Evolutionary conservation across 2,329 filamentous ascomycete genomes (phyloP), one percentile per base, ranked within the genome.

Genomic region (Aspergillus chevalieri): DNA sequence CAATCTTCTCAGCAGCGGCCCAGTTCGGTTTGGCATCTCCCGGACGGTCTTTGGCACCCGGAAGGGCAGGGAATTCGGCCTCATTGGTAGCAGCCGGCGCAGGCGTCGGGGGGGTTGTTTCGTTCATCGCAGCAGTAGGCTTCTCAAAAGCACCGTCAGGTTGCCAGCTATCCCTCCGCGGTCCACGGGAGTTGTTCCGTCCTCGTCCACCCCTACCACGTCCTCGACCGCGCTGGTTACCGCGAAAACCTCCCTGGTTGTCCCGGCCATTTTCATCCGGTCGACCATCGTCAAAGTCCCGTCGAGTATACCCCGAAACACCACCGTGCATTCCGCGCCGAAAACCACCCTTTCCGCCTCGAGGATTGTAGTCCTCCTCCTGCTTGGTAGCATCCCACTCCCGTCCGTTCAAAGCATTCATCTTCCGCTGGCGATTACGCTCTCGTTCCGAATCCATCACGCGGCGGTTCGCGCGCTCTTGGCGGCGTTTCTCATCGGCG

Each of bases 311-410:
- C 15, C 67, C 71, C 36, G 69, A 69, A 7, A 80, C 69, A 22
- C 74, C 78, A 7, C 78, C 78, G 55, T 79, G 70, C 54, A 77
- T 76, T 8, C 78, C 78, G 28, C 78, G 67, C 24, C 74, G 64
- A 52, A 72, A 75, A 21, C 73, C 70, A 17, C 74, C 68, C 8
- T 71, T 66, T 14, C 65, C 63, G 56, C 73, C 58, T 59, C 73
- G 54, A 53, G 69, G 50, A 59, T 71, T 57, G 43, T 75, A 81
- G 43, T 79, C 75, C 38, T 81, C 78, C 52, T 83, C 79, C 6
- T 71, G 69, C 65, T 85, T 84, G 55, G 81, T 76, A 4, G 75
- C 71, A 62, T 85, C 82, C 82, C 82, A 85, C 57, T 84, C 82
- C 14, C 82, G 67, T 1, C 80, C 80, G 2, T 71, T 74, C 57